These are phyloP conservation scores for Pinguiococcus pyrenoidosus DNA, from an alignment of 108 stramenopile species.

Conservation along the genomic window DNA sequence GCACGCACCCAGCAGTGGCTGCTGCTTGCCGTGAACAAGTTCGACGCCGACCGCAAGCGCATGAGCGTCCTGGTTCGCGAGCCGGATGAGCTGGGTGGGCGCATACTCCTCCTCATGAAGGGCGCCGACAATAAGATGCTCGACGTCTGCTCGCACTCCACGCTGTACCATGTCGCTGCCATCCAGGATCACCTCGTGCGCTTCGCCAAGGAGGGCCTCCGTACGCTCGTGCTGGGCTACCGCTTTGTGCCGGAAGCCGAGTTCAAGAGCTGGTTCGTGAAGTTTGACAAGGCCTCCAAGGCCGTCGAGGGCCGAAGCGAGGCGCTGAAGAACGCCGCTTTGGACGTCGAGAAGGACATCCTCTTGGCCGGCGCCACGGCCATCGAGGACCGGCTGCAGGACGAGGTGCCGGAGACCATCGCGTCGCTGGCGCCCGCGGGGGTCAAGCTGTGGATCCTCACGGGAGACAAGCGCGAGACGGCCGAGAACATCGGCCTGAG, in stretches of 20 bases:
- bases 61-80: conserved; percentile 79
- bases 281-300: conserved; percentile 53
- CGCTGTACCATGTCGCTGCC: not conserved
- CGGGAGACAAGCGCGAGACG: conserved; percentile 95
- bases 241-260: conserved; percentile 62
- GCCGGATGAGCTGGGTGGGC: conserved; percentile 6
- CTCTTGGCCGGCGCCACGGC: conserved; percentile 84
- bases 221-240: conserved; percentile 79
- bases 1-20: conserved; percentile 64
- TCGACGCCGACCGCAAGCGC: conserved; percentile 80
- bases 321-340: conserved; percentile 52
- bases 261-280: conserved; percentile 55
- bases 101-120: conserved; percentile 56
- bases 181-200: conserved; percentile 12
- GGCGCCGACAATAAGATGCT: conserved; percentile 88
- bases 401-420: conserved; percentile 85
- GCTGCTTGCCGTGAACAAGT: conserved; percentile 78
- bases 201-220: conserved; percentile 79
- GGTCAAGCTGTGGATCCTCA: conserved; percentile 92
- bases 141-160: conserved; percentile 2
- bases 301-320: conserved; percentile 56
- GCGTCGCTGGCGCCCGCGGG: conserved; percentile 71
- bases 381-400: conserved; percentile 93
- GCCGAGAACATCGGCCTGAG: conserved; percentile 84
- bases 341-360: conserved; percentile 62